Evolutionary conservation across 2,329 filamentous ascomycete species (phyloP).

Genomic region (Cercospora canescens): DNA sequence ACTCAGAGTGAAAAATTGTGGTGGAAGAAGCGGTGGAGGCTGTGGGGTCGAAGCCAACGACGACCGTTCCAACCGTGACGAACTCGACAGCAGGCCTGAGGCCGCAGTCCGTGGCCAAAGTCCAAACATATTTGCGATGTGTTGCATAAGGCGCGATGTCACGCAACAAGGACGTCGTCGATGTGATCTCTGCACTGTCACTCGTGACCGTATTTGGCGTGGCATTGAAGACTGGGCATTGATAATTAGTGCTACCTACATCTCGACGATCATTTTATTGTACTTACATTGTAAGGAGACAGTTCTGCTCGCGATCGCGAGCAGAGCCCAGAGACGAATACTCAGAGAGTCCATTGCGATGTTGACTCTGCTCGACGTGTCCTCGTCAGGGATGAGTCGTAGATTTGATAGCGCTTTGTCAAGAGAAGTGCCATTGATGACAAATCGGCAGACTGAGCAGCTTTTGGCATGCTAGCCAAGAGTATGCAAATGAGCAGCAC

Average conservation of each 20-base stretch:
- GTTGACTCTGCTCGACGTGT: background rate
- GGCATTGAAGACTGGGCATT: background rate
- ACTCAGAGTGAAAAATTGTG: background rate
- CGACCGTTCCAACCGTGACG: background rate
- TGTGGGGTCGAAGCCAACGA: background rate
- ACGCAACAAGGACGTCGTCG: background rate
- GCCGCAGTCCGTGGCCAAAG: background rate
- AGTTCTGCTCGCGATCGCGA: background rate
- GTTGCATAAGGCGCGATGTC: background rate
- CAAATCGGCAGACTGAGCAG: background rate
- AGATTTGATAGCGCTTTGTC: background rate
- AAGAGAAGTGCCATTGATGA: background rate
- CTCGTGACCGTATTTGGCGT: background rate
- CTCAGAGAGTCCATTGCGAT: background rate
- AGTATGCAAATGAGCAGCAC: background rate
- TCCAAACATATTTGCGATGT: background rate
- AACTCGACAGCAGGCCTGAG: background rate
- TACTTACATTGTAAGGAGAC: background rate
- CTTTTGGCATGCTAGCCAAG: background rate
- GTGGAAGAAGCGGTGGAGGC: background rate
- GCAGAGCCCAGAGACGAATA: background rate
- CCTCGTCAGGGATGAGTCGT: background rate
- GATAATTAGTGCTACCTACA: background rate
- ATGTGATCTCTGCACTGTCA: background rate
- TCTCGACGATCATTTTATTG: background rate